Base-by-base conservation (phyloP, 768 basidiomycete genomes). In the Mycena floridula region DNA sequence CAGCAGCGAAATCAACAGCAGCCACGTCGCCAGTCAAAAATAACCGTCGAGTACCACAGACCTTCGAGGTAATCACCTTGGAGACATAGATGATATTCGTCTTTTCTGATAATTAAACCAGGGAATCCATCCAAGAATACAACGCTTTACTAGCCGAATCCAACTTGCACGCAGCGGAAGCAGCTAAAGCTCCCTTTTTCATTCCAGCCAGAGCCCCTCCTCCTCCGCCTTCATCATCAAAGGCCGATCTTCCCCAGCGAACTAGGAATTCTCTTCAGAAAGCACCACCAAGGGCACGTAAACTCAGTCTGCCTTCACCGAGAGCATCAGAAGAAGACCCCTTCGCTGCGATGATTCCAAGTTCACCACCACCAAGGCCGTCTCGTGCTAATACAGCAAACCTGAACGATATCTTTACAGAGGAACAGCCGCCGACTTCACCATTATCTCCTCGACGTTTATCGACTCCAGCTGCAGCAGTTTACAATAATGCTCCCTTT, bases 331-430 rank as follows among this genome's bases (percentile, higher is more conserved):
- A 53, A 47, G 56, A 57, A 48, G 59, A 54, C n/a, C n/a, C n/a
- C n/a, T n/a, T n/a, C n/a, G n/a, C n/a, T n/a, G n/a, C n/a, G n/a
- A 63, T 40, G 42, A 58, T 69, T 49, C 60, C 66, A 38, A 57
- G 73, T 3, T 65, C 79, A 0, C 80, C 87, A 2, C 89, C 89
- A 7, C 81, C 84, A 2, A 77, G 89, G 36, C 89, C 89, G 0
- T 89, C 87, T 37, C 77, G 89, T 45, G 85, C 84, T 48, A 92
- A 92, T 61, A 92, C 89, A 4, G 85, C 82, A 25, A 89, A 73
- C 44, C 72, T 91, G 40, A 81, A 74, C 63, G 89, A 92, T 65
- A 66, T 90, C 55, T 83, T 82, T 59, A 67, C 78, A 5, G 45
- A 40, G 16, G 25, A 39, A n/a, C 32, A 25, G 20, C 45, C 35